Percentiles rank a stretch among this genome's conserved stretches.
Conservation (phyloP, 768 basidiomycete genomes). For the Podaxis pistillaris region DNA sequence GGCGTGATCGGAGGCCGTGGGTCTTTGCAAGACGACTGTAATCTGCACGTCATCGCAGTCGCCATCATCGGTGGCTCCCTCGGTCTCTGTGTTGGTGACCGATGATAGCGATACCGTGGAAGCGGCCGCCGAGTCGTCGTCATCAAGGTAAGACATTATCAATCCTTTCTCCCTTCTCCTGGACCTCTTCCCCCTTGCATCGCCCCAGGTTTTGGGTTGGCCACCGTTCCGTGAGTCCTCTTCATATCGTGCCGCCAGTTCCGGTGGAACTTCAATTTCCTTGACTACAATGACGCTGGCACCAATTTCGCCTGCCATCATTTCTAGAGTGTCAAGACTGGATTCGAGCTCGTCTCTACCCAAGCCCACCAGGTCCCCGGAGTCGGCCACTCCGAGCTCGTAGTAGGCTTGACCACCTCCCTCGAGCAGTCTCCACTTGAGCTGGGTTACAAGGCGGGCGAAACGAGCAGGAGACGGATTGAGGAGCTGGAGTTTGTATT, state of each 20-base stretch:
- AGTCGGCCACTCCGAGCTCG: conserved; percentile 82
- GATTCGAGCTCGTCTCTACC: conserved; percentile 69
- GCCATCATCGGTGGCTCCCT: conserved; percentile 37
- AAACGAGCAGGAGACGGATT: conserved; percentile 76
- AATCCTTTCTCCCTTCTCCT: conserved; percentile 36
- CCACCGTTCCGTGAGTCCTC: conserved; percentile 5
- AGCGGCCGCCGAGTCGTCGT: conserved; percentile 19
- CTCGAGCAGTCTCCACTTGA: conserved; percentile 91
- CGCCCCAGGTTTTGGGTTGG: conserved; percentile 6
- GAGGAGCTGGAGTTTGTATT: conserved; percentile 92
- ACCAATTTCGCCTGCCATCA: conserved; percentile 93
- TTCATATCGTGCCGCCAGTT: conserved; percentile 33
- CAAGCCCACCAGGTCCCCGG: conserved; percentile 84
- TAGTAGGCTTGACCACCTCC: conserved; percentile 85
- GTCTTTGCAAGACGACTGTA: conserved; percentile 30
- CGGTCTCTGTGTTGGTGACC: conserved; percentile 31
- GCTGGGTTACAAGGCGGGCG: conserved; percentile 85
- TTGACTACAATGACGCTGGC: conserved; percentile 90
- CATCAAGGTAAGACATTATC: conserved; percentile 26
- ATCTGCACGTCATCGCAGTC: conserved; percentile 25
- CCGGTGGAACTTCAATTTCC: conserved; percentile 76
- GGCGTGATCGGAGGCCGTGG: conserved; percentile 13
- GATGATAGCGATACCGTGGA: conserved; percentile 16
- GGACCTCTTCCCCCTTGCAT: conserved; percentile 36
- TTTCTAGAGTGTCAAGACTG: conserved; percentile 83